Evolutionary conservation across 495 filamentous ascomycete species (phyloP), one percentile per base, ranked within the genome.

Genomic region (Hyphodiscus hymeniophilus): DNA sequence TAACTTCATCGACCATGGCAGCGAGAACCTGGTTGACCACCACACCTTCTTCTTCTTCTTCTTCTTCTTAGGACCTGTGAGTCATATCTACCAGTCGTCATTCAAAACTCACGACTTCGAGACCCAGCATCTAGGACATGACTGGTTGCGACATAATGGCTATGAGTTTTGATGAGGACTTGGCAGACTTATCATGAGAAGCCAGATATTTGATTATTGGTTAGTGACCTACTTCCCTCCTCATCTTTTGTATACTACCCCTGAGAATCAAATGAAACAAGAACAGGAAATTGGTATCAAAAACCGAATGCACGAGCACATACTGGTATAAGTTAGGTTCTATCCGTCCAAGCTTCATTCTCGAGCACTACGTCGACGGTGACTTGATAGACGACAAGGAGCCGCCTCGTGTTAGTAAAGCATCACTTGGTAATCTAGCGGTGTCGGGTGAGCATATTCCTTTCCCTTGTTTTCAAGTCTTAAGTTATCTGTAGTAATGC

Each of bases 41-140:
- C 84, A 87, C 63, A 69, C 61, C 15, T 77, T 87, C 58, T 86
- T 86, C 70, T 69, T 87, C 54, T n/a, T n/a, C n/a, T n/a, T n/a
- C n/a, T n/a, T n/a, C n/a, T 69, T 67, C 50, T 7, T 8, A 39
- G 71, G 70, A 6, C 58, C 69, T 12, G 70, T 68, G 10, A 59
- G 64, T 5, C 76, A 82, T 57, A 77, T 87, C 1, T 82, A 87
- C 58, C 84, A 88, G 57, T 74, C 73, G 31, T 79, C 74, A 1
- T 88, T 80, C 47, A 82, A 88, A 60, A 81, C 84, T 3, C 75
- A 84, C 58, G 82, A 88, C 54, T 84, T 82, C 52, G 84, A 88
- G 48, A 76, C 78, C 0, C 82, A 87, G 64, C 64, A 79, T 17
- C 67, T 87, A 3, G 84, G 84, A 2, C 84, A 88, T 60, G 72